Evolutionary conservation across 495 filamentous ascomycete genomes (phyloP).

Genomic region (Aspergillus biplanus): DNA sequence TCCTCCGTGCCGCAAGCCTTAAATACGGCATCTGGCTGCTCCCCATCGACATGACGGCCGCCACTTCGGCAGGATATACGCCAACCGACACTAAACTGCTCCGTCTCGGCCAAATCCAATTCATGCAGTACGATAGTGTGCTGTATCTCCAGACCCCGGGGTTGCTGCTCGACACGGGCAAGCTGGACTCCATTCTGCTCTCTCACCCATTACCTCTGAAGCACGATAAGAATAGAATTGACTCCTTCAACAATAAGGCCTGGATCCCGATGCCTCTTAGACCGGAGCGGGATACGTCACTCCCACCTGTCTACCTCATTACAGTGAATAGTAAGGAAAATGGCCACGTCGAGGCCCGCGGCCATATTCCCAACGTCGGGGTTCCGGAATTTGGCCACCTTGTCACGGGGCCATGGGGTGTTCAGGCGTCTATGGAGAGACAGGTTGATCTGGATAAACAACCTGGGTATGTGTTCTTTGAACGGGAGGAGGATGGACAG

Average conservation of each 20-base stretch:
- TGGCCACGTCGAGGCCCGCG: slow-evolving; percentile 45
- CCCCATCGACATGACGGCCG: slow-evolving; percentile 49
- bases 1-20: slow-evolving; percentile 41
- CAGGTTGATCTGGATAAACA: slow-evolving; percentile 23
- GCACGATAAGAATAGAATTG: slow-evolving; percentile 39
- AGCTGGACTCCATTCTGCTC: slow-evolving; percentile 44
- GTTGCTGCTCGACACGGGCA: slow-evolving; percentile 41
- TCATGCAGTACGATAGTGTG: slow-evolving; percentile 53
- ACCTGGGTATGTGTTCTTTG: slow-evolving; percentile 50
- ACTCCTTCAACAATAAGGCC: slow-evolving; percentile 48
- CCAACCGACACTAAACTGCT: slow-evolving; percentile 47
- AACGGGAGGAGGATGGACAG: slow-evolving; percentile 42
- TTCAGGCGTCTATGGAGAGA: slow-evolving; percentile 16
- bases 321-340: slow-evolving; percentile 46
- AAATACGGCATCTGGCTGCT: slow-evolving; percentile 52
- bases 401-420: slow-evolving; percentile 35
- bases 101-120: slow-evolving; percentile 49
- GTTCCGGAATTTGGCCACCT: slow-evolving; percentile 42
- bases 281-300: slow-evolving; percentile 35
- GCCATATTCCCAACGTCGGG: slow-evolving; percentile 44
- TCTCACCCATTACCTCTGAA: slow-evolving; percentile 40
- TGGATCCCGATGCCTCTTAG: slow-evolving; percentile 49
- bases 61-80: slow-evolving; percentile 39
- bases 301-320: slow-evolving; percentile 48
- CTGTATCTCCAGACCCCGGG: slow-evolving; percentile 48